Evolutionary conservation across 192 early-diverging fungal genomes (phyloP).

Genomic region (Entrophospora sp.): DNA sequence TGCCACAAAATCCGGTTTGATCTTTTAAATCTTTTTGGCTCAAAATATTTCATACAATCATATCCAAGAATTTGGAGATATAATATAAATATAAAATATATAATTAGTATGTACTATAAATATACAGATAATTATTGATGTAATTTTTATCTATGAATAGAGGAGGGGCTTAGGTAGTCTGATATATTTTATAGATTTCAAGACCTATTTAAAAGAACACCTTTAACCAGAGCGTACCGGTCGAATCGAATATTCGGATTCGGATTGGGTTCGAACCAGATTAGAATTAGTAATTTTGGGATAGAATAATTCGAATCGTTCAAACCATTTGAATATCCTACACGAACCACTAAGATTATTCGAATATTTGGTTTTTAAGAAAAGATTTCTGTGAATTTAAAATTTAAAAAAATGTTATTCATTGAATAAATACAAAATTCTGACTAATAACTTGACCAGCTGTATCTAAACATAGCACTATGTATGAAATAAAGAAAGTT

Average conservation of each 20-base stretch:
- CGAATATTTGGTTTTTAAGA: too few relatives aligned
- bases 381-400: too few relatives aligned
- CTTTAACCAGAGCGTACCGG: conserved; percentile 52
- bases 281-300: neutral
- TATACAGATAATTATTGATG: neutral
- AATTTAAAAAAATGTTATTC: too few relatives aligned
- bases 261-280: conserved; percentile 58
- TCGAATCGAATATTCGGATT: conserved; percentile 76
- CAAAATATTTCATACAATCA: conserved; percentile 97
- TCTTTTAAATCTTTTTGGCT: conserved; percentile 82
- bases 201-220: conserved; percentile 83
- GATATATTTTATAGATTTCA: conserved; percentile 68
- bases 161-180: conserved; percentile 73
- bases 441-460: too few relatives aligned
- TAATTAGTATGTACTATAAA: too few relatives aligned
- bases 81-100: too few relatives aligned
- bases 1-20: conserved; percentile 86
- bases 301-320: neutral
- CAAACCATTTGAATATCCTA: neutral
- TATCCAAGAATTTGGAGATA: conserved; percentile 53
- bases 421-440: too few relatives aligned
- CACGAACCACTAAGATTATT: too few relatives aligned
- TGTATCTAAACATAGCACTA: too few relatives aligned
- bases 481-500: too few relatives aligned
- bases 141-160: conserved; percentile 57